Conservation (phyloP, 257 asterid genomes). For the Cinchona pubescens region DNA sequence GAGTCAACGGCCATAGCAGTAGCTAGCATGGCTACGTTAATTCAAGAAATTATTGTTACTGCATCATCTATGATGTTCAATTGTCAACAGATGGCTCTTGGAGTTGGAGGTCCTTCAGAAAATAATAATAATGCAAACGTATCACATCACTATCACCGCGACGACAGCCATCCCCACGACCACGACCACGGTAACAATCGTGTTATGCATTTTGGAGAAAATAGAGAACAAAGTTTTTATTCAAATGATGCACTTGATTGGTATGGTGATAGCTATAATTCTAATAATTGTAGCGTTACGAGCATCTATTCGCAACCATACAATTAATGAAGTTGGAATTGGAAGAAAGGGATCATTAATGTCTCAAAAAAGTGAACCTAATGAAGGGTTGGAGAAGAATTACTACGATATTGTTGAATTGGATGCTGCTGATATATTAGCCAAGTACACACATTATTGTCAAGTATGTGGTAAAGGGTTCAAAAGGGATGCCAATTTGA, state of each 20-base stretch:
- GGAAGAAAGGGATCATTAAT: conserved; percentile 4
- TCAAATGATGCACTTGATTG: conserved; percentile 28
- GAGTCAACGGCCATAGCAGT: conserved; percentile 46
- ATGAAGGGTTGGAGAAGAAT: conserved; percentile 8
- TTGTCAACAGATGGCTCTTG: conserved; percentile 58
- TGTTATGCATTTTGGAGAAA: conserved; percentile 3
- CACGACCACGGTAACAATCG: neutral
- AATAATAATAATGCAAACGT: neutral
- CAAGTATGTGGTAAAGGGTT: conserved; percentile 80
- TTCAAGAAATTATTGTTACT: conserved; percentile 72
- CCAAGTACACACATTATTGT: conserved; percentile 77
- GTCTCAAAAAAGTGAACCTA: conserved; percentile 24
- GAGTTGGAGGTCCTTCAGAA: conserved; percentile 13
- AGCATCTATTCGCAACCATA: neutral
- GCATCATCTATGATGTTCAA: conserved; percentile 75
- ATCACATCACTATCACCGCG: conserved; percentile 11
- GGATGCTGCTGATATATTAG: conserved; percentile 64
- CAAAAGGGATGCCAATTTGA: conserved; percentile 76
- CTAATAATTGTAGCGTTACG: conserved; percentile 13
- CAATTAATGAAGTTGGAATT: conserved; percentile 11
- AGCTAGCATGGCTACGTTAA: conserved; percentile 54
- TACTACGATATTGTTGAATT: conserved; percentile 57
- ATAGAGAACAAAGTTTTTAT: conserved; percentile 25
- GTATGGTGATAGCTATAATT: conserved; percentile 27
- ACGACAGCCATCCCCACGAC: neutral